Percentiles rank a stretch among this genome's conserved stretches.
Conservation (phyloP, 805 yeast genomes). For the Suhomyces vadensis region DNA sequence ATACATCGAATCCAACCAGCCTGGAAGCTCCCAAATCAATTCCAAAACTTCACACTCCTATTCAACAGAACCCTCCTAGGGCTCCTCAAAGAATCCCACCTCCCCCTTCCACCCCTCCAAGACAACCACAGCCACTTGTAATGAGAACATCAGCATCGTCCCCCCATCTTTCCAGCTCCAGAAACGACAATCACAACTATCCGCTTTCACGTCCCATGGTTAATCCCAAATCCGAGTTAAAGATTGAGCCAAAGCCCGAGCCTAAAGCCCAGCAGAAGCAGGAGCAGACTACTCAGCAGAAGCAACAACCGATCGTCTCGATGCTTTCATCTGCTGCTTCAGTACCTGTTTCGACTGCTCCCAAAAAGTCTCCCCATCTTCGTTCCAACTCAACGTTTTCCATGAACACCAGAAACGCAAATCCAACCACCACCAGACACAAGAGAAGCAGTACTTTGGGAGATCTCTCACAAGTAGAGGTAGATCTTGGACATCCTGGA, state of each 20-base stretch:
- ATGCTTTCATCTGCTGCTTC: not conserved
- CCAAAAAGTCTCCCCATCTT: conserved; percentile 2
- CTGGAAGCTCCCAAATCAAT: too few species aligned
- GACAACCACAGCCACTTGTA: not conserved
- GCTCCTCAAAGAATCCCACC: not conserved
- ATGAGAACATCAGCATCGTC: conserved; percentile 6
- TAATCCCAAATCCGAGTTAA: too few species aligned
- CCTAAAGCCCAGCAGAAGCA: not conserved
- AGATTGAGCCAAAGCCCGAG: too few species aligned
- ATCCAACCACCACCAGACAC: conserved; percentile 1
- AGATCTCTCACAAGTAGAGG: conserved; percentile 7
- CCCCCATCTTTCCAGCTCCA: conserved; percentile 1
- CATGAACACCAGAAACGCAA: not conserved
- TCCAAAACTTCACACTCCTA: not conserved
- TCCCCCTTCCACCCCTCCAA: not conserved
- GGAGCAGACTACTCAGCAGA: too few species aligned
- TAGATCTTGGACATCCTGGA: not conserved
- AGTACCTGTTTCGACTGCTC: not conserved
- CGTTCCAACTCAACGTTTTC: conserved; percentile 11
- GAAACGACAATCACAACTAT: not conserved
- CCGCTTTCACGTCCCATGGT: conserved; percentile 4
- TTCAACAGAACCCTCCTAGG: too few species aligned
- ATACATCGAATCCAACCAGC: not conserved
- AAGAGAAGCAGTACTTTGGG: conserved; percentile 13
- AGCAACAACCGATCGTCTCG: not conserved